Percentiles rank a stretch among this genome's conserved stretches.
phyloP scores from a whole-genome alignment of 192 early-diverging fungal genomes.

The Ambispora gerdemannii region DNA sequence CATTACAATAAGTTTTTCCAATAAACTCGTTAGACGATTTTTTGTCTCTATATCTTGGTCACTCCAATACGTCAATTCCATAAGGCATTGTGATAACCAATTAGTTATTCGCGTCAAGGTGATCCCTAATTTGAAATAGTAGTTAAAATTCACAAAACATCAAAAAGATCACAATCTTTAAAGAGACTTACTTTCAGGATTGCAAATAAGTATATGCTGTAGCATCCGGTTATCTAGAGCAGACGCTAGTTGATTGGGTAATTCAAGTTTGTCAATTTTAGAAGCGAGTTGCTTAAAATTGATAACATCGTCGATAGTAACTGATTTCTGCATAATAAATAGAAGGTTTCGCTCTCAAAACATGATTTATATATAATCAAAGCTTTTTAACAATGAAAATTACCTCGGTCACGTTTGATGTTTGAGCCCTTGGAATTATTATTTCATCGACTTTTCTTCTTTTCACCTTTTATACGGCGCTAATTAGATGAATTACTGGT shows the following conservation, averaged over 20 bases:
- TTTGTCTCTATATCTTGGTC: slow-evolving; percentile 35
- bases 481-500: background rate
- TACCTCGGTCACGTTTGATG: slow-evolving; percentile 34
- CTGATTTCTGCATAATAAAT: slow-evolving; percentile 27
- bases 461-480: slow-evolving; percentile 29
- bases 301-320: slow-evolving; percentile 42
- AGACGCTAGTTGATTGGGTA: slow-evolving; percentile 47
- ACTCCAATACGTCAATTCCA: slow-evolving; percentile 47
- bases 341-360: no score
- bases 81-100: slow-evolving; percentile 47
- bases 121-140: slow-evolving; percentile 21
- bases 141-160: no score
- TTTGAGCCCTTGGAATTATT: slow-evolving; percentile 37
- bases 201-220: slow-evolving; percentile 49
- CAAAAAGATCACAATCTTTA: no score
- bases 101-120: slow-evolving; percentile 43
- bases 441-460: slow-evolving; percentile 41
- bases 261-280: slow-evolving; percentile 45
- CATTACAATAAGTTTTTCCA: slow-evolving; percentile 39
- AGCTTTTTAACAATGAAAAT: background rate
- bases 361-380: no score
- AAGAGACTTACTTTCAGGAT: slow-evolving; percentile 34
- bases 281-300: slow-evolving; percentile 41
- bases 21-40: slow-evolving; percentile 32
- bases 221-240: slow-evolving; percentile 45